phyloP scores from a whole-genome alignment of 176 grass and related monocot species.

The Cenchrus purpureus region DNA sequence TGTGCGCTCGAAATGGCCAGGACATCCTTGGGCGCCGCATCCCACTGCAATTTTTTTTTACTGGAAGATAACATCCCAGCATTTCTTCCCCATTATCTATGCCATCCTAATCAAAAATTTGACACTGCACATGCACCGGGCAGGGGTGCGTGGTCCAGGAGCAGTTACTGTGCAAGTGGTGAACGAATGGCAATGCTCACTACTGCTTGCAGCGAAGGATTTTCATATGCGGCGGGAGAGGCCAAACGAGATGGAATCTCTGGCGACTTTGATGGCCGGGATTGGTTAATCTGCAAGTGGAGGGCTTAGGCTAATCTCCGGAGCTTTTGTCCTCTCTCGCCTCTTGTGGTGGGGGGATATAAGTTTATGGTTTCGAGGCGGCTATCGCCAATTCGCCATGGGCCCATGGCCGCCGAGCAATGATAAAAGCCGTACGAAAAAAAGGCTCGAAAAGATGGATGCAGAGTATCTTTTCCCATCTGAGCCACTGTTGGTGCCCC shows the following conservation, averaged over 20 bases:
- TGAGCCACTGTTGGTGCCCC: slow-evolving; percentile 30
- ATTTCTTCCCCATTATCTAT: neutral
- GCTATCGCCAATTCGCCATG: slow-evolving; percentile 13
- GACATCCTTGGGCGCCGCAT: slow-evolving; percentile 15
- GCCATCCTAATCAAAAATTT: neutral
- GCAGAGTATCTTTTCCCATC: slow-evolving; percentile 37
- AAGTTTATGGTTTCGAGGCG: slow-evolving; percentile 51
- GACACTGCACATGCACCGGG: neutral
- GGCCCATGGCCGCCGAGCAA: slow-evolving; percentile 42
- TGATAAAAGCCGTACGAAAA: slow-evolving; percentile 43
- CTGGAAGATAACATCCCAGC: too few relatives aligned
- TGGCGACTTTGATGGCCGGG: slow-evolving; percentile 28
- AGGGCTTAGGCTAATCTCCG: slow-evolving; percentile 36
- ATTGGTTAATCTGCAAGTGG: slow-evolving; percentile 44
- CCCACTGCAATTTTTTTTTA: neutral
- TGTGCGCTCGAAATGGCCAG: slow-evolving; percentile 34
- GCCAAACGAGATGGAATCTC: slow-evolving; percentile 70
- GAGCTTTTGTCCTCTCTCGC: slow-evolving; percentile 44
- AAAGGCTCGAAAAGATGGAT: slow-evolving; percentile 39
- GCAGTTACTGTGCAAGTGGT: neutral
- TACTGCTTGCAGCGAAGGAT: neutral
- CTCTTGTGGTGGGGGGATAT: neutral
- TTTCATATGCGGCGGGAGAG: slow-evolving; percentile 29
- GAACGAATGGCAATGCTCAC: slow-evolving; percentile 1
- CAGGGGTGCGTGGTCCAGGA: slow-evolving; percentile 26